Conservation (phyloP, 2,329 filamentous ascomycete species). For the Verticillium alfalfae region DNA sequence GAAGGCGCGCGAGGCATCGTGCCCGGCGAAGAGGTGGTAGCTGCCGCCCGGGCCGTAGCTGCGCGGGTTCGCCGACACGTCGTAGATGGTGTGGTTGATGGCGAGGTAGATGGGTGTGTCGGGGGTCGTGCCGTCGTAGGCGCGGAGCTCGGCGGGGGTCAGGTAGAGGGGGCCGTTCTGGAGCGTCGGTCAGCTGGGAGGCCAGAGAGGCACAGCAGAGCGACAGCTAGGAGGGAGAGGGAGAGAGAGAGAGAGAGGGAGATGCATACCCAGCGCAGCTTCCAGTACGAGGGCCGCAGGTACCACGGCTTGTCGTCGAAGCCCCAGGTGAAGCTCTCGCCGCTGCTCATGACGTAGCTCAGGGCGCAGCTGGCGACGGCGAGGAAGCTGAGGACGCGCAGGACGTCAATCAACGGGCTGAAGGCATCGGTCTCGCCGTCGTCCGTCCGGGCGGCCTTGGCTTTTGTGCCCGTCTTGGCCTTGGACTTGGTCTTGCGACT, state of each 20-base stretch:
- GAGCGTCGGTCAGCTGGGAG: conserved; percentile 11
- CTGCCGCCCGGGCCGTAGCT: conserved; percentile 80
- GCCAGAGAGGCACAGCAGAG: background rate
- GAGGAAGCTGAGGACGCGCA: conserved; percentile 65
- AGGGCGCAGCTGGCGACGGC: conserved; percentile 61
- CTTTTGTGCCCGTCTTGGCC: conserved; percentile 15
- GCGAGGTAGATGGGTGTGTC: conserved; percentile 80
- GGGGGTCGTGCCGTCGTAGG: conserved; percentile 73
- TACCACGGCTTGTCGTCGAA: conserved; percentile 57
- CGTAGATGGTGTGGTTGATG: conserved; percentile 82
- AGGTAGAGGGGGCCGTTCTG: conserved; percentile 59
- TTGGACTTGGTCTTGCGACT: conserved; percentile 16
- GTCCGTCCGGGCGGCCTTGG: conserved; percentile 19
- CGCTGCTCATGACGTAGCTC: conserved; percentile 71
- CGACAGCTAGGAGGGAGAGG: background rate
- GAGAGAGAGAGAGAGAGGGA: background rate
- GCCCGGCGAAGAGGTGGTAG: conserved; percentile 82
- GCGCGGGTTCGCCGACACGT: conserved; percentile 64
- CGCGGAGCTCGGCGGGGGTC: conserved; percentile 67
- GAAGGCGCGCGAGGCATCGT: conserved; percentile 81
- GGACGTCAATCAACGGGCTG: conserved; percentile 54
- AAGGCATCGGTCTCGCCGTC: conserved; percentile 55
- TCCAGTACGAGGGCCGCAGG: conserved; percentile 52
- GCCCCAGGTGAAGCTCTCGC: conserved; percentile 66
- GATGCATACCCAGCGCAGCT: conserved; percentile 51